Evolutionary conservation across 2,329 filamentous ascomycete genomes (phyloP).

Genomic region (Beauveria caledonica): DNA sequence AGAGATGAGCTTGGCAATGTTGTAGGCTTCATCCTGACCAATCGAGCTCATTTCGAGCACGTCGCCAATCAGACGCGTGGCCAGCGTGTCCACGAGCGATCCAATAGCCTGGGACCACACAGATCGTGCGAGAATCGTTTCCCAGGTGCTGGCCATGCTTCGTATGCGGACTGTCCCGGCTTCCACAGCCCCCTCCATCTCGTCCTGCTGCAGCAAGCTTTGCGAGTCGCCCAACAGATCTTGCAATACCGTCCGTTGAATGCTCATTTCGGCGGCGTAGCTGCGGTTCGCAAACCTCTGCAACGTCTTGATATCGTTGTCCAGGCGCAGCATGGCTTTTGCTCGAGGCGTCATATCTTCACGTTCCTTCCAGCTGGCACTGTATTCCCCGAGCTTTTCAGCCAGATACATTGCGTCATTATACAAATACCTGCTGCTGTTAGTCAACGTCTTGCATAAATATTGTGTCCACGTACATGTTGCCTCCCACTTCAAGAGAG

Average conservation of each 20-base stretch:
- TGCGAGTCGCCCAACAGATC: conserved; percentile 54
- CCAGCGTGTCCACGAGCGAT: conserved; percentile 49
- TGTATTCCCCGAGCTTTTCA: conserved; percentile 44
- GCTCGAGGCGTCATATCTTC: conserved; percentile 43
- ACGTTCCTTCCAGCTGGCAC: conserved; percentile 43
- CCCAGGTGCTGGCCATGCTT: conserved; percentile 47
- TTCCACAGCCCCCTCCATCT: conserved; percentile 44
- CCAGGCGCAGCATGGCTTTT: conserved; percentile 47
- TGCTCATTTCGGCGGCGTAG: conserved; percentile 52
- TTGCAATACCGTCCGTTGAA: conserved; percentile 52
- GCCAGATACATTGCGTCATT: conserved; percentile 59
- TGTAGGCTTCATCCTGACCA: conserved; percentile 56
- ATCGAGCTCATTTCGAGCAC: conserved; percentile 55
- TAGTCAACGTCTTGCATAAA: neutral
- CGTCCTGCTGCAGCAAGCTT: conserved; percentile 50
- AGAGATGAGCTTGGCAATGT: conserved; percentile 50
- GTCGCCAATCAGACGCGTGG: conserved; percentile 51
- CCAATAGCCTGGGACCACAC: conserved; percentile 57
- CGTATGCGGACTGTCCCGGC: conserved; percentile 45
- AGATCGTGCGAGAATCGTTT: conserved; percentile 48
- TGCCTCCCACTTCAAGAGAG: conserved; percentile 50
- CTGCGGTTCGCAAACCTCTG: conserved; percentile 53
- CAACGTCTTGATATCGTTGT: conserved; percentile 51
- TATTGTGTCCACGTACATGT: conserved; percentile 43
- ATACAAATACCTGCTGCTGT: conserved; percentile 48